Base-by-base conservation (phyloP, 371 early-diverging fungal species). In the Haplosporangium sp. region DNA sequence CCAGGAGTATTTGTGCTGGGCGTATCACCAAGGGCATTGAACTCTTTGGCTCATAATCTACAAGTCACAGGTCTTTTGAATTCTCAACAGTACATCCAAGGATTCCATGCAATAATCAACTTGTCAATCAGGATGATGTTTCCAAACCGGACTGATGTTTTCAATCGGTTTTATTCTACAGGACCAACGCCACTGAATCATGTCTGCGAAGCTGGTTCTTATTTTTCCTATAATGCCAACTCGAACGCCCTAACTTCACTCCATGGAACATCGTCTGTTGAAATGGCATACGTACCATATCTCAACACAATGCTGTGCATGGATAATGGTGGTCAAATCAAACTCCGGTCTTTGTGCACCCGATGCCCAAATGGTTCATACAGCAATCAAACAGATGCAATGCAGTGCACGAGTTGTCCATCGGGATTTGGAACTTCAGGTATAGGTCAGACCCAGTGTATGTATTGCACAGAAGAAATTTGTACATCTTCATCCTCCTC, bases 251-350 rank as follows among this genome's bases (percentile, higher is more conserved):
- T 8, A n/a, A 39, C 19, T 27, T 20, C n/a, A 15, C 19, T 34
- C 9, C 19, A 35, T 34, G 20, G 8, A 44, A 13, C 47, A 3
- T 47, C 47, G 9, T 47, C 15, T 11, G 15, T n/a, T 50, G n/a
- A 45, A 0, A 17, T 65, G 38, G 15, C 70, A 10, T 11, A 38
- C 13, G 7, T 56, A n/a, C 4, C 55, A 0, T 34, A 38, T 44
- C 15, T 13, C 67, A 74, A 74, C 27, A 84, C 87, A 38, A 71
- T 78, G 40, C 69, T 74, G 9, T 87, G 88, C 53, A 71, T 74
- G 7, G 76, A 86, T 61, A 63, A 66, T 8, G 69, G 56, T 53
- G 65, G 77, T 20, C 69, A 72, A n/a, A 13, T 68, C n/a, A 69
- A 67, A 47, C 63, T 85, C 34, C 84, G 83, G 61, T 69, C 70